These are phyloP conservation scores for Sarocladiaceae sp. DNA, from an alignment of 2,329 filamentous ascomycete species.

Conservation along the genomic window DNA sequence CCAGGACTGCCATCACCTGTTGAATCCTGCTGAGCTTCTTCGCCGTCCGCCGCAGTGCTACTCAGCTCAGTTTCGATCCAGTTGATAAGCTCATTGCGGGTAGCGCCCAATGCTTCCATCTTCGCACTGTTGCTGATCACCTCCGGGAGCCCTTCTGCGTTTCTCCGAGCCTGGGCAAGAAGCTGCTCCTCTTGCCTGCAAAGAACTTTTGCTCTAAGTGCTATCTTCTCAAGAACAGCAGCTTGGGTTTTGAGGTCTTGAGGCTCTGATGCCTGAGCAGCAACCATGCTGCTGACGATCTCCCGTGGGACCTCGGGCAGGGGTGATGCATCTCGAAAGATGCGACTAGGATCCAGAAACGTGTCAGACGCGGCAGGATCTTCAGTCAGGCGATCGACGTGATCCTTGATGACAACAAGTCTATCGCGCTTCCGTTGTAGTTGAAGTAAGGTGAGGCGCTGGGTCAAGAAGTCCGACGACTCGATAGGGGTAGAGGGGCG, in stretches of 20 bases:
- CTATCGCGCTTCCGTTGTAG: conserved; percentile 46
- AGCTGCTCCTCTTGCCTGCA: conserved; percentile 51
- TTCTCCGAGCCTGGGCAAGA: conserved; percentile 40
- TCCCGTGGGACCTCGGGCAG: conserved; percentile 47
- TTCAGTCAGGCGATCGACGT: conserved; percentile 42
- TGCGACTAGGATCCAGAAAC: conserved; percentile 42
- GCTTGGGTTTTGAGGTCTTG: conserved; percentile 42
- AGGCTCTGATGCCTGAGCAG: conserved; percentile 21
- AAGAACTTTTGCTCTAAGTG: conserved; percentile 51
- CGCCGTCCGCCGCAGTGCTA: conserved; percentile 38
- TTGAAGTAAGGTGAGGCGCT: conserved; percentile 45
- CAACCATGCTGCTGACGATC: conserved; percentile 43
- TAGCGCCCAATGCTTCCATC: conserved; percentile 46
- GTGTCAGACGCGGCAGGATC: conserved; percentile 45
- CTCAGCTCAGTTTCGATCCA: conserved; percentile 60
- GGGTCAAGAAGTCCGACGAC: conserved; percentile 30
- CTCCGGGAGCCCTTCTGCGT: conserved; percentile 22
- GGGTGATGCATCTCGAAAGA: conserved; percentile 37
- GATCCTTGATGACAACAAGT: conserved; percentile 42
- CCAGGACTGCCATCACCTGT: conserved; percentile 16
- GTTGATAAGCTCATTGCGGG: conserved; percentile 53
- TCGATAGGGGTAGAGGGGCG: background rate
- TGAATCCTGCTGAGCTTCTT: conserved; percentile 19
- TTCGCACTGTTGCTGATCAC: conserved; percentile 33
- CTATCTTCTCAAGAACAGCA: conserved; percentile 49